phyloP scores from a whole-genome alignment of 495 filamentous ascomycete species.

The Talaromyces nanjingensis region DNA sequence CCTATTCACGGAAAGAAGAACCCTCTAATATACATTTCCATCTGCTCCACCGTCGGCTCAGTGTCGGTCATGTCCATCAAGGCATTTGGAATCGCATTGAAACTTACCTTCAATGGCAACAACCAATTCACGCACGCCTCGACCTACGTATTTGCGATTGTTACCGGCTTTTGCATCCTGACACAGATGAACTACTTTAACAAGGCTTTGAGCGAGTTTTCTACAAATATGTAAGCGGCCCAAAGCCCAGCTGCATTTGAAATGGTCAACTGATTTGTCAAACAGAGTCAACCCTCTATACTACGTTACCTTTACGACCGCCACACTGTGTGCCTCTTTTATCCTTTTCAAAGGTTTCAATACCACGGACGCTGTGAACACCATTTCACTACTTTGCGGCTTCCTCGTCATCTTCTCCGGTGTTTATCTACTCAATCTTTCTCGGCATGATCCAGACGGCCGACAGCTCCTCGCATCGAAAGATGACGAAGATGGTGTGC shows the following conservation, averaged over 20 bases:
- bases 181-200: slow-evolving; percentile 99
- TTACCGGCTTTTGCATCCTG: slow-evolving; percentile 85
- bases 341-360: slow-evolving; percentile 98
- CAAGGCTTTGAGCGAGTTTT: slow-evolving; percentile 95
- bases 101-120: slow-evolving; percentile 81
- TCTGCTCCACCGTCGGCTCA: slow-evolving; percentile 93
- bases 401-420: slow-evolving; percentile 97
- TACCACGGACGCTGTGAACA: slow-evolving; percentile 88
- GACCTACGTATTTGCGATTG: slow-evolving; percentile 94
- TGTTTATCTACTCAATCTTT: slow-evolving; percentile 94
- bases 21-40: slow-evolving; percentile 89
- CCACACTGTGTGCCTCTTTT: slow-evolving; percentile 89
- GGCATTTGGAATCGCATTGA: slow-evolving; percentile 93
- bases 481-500: slow-evolving; percentile 57
- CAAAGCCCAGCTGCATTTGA: slow-evolving; percentile 20
- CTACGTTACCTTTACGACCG: slow-evolving; percentile 99
- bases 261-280: background rate
- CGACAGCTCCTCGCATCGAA: slow-evolving; percentile 57
- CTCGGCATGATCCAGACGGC: slow-evolving; percentile 82
- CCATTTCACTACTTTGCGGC: slow-evolving; percentile 83
- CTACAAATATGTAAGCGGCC: slow-evolving; percentile 78
- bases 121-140: slow-evolving; percentile 93
- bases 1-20: slow-evolving; percentile 89
- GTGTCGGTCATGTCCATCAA: slow-evolving; percentile 98
- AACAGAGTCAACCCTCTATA: slow-evolving; percentile 92